Conservation (phyloP, 1,284 basidiomycete genomes). For the Ustilago xerochloae region DNA sequence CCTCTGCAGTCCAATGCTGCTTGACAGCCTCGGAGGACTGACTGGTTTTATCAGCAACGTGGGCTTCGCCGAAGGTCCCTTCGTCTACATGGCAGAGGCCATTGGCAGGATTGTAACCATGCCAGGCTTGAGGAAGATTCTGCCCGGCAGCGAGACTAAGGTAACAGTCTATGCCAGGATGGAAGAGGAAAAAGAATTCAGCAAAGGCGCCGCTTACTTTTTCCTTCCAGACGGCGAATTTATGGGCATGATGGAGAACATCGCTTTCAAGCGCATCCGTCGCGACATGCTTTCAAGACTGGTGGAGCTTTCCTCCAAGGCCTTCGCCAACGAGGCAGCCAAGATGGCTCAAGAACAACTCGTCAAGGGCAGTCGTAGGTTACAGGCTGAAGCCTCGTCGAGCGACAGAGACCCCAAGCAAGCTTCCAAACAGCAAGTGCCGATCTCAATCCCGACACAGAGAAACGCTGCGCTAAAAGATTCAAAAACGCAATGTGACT, state of each 20-base stretch:
- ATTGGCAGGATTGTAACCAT: constrained; percentile 38
- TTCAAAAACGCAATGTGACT: neutral
- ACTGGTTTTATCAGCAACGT: constrained; percentile 57
- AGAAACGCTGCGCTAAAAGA: too few species aligned
- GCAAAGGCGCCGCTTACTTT: constrained; percentile 39
- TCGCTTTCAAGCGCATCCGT: constrained; percentile 45
- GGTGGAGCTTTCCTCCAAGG: constrained; percentile 39
- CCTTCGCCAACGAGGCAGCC: constrained; percentile 35
- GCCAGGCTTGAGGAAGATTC: constrained; percentile 17
- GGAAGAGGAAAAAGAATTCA: constrained; percentile 34
- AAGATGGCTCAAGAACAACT: constrained; percentile 8
- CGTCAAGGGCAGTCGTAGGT: neutral
- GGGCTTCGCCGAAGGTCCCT: constrained; percentile 32
- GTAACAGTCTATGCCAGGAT: constrained; percentile 36
- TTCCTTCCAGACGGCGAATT: constrained; percentile 28
- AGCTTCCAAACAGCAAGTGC: too few species aligned
- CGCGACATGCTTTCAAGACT: constrained; percentile 37
- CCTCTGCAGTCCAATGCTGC: constrained; percentile 46
- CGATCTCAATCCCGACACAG: too few species aligned
- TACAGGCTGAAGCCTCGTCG: neutral
- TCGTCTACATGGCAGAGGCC: constrained; percentile 49
- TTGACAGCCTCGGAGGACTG: constrained; percentile 49
- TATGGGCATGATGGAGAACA: constrained; percentile 42
- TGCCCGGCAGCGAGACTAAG: constrained; percentile 16
- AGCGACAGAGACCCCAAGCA: too few species aligned